Conservation (phyloP, 2,329 filamentous ascomycete genomes). For the Chalaropsis thielavioides region DNA sequence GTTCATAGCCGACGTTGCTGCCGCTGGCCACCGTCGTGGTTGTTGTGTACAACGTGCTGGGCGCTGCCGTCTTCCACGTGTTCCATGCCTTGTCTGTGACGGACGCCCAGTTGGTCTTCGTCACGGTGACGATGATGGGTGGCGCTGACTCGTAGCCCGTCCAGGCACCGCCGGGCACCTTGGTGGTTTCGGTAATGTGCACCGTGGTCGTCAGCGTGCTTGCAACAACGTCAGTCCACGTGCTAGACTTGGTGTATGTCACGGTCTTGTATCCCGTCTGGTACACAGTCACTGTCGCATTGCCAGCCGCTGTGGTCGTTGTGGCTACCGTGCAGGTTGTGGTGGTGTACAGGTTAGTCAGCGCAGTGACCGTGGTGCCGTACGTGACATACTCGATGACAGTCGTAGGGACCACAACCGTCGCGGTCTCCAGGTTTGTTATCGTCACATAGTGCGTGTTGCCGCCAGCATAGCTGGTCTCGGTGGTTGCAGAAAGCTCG, state of each 20-base stretch:
- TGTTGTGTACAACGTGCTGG: slow-evolving; percentile 7
- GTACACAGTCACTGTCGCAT: slow-evolving; percentile 9
- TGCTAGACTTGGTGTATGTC: background rate
- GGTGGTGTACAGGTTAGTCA: slow-evolving; percentile 12
- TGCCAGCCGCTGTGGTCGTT: slow-evolving; percentile 4
- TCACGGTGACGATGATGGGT: slow-evolving; percentile 10
- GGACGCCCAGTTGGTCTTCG: slow-evolving; percentile 3
- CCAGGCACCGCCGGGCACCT: background rate
- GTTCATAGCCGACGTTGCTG: background rate
- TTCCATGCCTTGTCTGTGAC: background rate
- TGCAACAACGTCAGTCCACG: slow-evolving; percentile 7
- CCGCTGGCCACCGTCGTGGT: background rate
- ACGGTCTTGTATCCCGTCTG: slow-evolving; percentile 9
- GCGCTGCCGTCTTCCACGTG: background rate
- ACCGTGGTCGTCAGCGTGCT: slow-evolving; percentile 8
- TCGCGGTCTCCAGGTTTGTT: background rate
- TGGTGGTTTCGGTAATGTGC: slow-evolving; percentile 7
- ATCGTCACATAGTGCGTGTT: background rate
- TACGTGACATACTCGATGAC: slow-evolving; percentile 3
- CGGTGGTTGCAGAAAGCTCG: background rate
- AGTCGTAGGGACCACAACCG: background rate
- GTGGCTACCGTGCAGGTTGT: slow-evolving; percentile 9
- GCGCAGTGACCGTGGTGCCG: slow-evolving; percentile 11
- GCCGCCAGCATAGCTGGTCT: slow-evolving; percentile 3
- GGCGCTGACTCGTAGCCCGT: slow-evolving; percentile 5